Evolutionary conservation across 139 green algal species (phyloP).

Genomic region (Edaphochlamys debaryana): DNA sequence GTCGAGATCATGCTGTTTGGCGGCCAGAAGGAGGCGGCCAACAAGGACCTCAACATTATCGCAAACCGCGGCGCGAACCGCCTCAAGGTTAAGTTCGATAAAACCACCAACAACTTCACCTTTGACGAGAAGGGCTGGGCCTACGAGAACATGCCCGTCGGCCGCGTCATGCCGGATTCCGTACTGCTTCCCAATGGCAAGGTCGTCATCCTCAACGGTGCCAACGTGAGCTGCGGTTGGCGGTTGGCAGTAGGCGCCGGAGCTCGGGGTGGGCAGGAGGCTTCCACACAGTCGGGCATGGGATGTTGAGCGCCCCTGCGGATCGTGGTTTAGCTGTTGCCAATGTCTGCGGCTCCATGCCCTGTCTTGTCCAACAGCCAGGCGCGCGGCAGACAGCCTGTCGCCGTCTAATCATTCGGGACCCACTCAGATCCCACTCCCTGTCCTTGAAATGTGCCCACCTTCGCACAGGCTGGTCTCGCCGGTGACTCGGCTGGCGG

Average conservation of each 20-base stretch:
- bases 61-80: slow-evolving; percentile 16
- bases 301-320: too few species aligned
- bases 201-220: slow-evolving; percentile 47
- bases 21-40: slow-evolving; percentile 23
- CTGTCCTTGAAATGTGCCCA: too few species aligned
- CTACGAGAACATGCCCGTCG: slow-evolving; percentile 18
- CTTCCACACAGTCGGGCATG: too few species aligned
- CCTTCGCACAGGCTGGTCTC: slow-evolving; percentile 15
- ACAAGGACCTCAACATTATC: slow-evolving; percentile 8
- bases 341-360: too few species aligned
- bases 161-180: slow-evolving; percentile 41
- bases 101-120: not conserved
- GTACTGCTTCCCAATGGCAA: slow-evolving; percentile 47
- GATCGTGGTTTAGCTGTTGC: too few species aligned
- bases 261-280: too few species aligned
- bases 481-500: slow-evolving; percentile 42
- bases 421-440: too few species aligned
- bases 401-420: too few species aligned
- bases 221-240: slow-evolving; percentile 34
- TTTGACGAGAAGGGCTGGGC: slow-evolving; percentile 23
- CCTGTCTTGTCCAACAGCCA: too few species aligned
- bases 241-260: too few species aligned
- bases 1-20: slow-evolving; percentile 53
- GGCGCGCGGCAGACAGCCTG: too few species aligned
- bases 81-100: not conserved